Base-by-base conservation (phyloP, 225 moss, liverwort and hornwort genomes). In the Asterella californica region DNA sequence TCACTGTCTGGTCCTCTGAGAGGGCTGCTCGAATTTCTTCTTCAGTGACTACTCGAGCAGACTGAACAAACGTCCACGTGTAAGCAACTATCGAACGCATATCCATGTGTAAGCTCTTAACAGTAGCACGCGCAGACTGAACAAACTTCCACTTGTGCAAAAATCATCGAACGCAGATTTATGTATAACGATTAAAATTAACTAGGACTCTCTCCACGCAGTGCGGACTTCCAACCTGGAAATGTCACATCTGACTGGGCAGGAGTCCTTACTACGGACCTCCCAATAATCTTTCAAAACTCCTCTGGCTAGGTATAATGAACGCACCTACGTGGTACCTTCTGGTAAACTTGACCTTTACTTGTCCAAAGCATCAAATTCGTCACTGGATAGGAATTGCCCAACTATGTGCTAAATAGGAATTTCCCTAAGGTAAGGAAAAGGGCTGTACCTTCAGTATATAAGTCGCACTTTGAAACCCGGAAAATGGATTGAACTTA, bases 401-500 rank as follows among this genome's bases (percentile, higher is more conserved):
- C 15, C 19, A 18, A 67, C 67, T 15, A 37, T 6, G 15, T 67
- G 67, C 36, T 34, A 11, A n/a, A n/a, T 9, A 11, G 24, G 25
- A 14, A 48, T 1, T 10, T 18, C 10, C 30, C 42, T n/a, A n/a
- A 38, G 42, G 22, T 42, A 69, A 37, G 53, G 24, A 19, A 68
- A 30, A 17, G 68, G 68, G 9, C 57, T n/a, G 24, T 64, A 88
- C 88, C 88, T 88, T 88, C 78, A 88, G 54, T 52, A 88, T 88
- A 49, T 88, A 88, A 49, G 88, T 88, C 49, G 88, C 88, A 70
- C 60, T 88, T 49, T 88, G 88, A 37, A 88, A 88, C 48, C 88
- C 88, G 37, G 88, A 84, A 77, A 88, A 88, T 18, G 88, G 88
- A 48, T 88, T 88, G 82, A 88, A 88, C 82, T 88, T 88, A 71